Conservation (phyloP, 345 rosid species). For the Eucalyptus virginea region DNA sequence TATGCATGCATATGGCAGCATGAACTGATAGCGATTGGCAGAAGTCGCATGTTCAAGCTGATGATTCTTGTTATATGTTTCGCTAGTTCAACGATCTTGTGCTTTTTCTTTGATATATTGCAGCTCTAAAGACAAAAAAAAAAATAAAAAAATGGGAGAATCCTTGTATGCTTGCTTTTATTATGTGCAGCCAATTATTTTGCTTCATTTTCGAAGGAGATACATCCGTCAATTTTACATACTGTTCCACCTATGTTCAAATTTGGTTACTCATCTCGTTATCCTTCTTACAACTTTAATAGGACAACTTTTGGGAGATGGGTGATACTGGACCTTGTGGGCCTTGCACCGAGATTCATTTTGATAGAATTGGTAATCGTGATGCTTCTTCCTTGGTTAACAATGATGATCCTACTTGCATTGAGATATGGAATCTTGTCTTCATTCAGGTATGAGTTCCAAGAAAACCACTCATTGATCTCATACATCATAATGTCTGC, state of each 20-base stretch:
- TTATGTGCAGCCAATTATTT: background rate
- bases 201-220: background rate
- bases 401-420: constrained; percentile 93
- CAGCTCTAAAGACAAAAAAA: background rate
- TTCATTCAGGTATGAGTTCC: constrained; percentile 72
- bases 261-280: background rate
- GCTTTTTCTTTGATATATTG: background rate
- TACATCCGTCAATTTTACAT: background rate
- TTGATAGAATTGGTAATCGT: constrained; percentile 78
- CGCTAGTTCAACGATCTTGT: background rate
- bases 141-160: background rate
- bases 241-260: background rate
- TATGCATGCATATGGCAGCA: background rate
- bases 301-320: constrained; percentile 99
- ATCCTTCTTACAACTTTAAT: background rate
- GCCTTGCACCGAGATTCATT: constrained; percentile 97
- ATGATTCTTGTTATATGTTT: background rate
- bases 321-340: constrained; percentile 99
- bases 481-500: background rate
- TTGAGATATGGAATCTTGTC: constrained; percentile 98
- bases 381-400: constrained; percentile 83
- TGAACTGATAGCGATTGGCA: background rate
- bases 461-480: background rate
- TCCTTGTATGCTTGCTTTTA: background rate
- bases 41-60: background rate